Conservation (phyloP, 176 grass and related monocot genomes). For the Urochloa ruziziensis region DNA sequence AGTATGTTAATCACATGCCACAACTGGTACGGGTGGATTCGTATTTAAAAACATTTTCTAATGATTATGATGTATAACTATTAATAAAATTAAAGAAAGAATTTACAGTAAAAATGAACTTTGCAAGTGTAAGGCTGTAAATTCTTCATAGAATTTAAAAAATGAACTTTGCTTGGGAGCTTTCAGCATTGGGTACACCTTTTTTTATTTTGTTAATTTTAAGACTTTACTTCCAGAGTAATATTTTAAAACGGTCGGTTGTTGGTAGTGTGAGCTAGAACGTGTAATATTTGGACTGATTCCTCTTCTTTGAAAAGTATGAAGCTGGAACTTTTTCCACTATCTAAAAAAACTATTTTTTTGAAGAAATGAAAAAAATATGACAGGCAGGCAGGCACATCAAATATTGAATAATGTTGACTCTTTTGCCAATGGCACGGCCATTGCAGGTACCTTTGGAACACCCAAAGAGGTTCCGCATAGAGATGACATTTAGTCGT, state of each 20-base stretch:
- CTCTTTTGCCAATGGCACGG: constrained; percentile 20
- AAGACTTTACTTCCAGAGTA: not conserved
- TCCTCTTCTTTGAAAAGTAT: no score
- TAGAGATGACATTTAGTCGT: constrained; percentile 94
- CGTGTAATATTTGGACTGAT: no score
- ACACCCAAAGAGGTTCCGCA: constrained; percentile 94
- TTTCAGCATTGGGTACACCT: no score
- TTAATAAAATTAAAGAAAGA: not conserved
- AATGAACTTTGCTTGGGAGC: no score
- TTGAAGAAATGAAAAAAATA: no score
- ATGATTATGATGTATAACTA: not conserved
- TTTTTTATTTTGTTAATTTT: not conserved
- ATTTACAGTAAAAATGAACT: not conserved
- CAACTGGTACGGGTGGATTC: not conserved
- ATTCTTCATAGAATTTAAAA: no score
- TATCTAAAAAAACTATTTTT: no score
- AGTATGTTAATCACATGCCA: not conserved
- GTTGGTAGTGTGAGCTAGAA: no score
- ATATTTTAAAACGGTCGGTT: no score
- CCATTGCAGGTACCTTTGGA: constrained; percentile 72
- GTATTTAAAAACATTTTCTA: not conserved
- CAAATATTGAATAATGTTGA: constrained; percentile 4
- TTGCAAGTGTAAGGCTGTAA: no score
- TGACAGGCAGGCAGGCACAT: not conserved
- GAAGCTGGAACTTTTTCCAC: no score